A percentile compares a stretch with the other conserved stretches of the same genome.
Evolutionary conservation across 2,329 filamentous ascomycete genomes (phyloP).

Genomic region (Talaromyces piceae): DNA sequence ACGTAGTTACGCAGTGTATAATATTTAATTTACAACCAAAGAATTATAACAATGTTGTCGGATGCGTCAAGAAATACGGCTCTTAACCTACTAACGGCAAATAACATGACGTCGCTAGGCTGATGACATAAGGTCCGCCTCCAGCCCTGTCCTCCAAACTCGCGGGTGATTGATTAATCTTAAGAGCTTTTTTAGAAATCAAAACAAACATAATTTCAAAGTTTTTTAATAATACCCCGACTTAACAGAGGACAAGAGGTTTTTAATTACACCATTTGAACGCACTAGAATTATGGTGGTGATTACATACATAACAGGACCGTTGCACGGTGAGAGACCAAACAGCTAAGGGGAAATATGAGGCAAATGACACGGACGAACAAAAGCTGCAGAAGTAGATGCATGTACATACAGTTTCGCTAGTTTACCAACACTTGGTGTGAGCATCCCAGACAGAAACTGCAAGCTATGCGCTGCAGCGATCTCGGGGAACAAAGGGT

Average conservation of each 20-base stretch:
- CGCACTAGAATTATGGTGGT: neutral
- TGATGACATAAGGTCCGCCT: neutral
- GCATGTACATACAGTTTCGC: neutral
- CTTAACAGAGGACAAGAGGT: neutral
- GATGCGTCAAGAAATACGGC: neutral
- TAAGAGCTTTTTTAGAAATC: neutral
- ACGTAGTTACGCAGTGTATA: neutral
- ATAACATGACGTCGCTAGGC: neutral
- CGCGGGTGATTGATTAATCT: neutral
- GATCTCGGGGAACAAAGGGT: neutral
- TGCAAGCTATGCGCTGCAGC: neutral
- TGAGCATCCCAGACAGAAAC: neutral
- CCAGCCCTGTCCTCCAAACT: neutral
- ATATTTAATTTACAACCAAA: neutral
- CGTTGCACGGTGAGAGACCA: neutral
- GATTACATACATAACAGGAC: constrained; percentile 1
- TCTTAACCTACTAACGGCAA: neutral
- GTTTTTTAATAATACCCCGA: too few relatives aligned
- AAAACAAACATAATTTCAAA: too few relatives aligned
- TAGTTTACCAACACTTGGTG: neutral
- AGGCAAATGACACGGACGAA: neutral
- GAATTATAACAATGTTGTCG: neutral
- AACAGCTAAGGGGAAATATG: neutral
- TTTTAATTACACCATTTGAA: neutral
- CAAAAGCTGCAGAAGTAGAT: neutral